Evolutionary conservation across 495 filamentous ascomycete genomes (phyloP), one percentile per base, ranked within the genome.

Genomic region (Penicillium argentinense): DNA sequence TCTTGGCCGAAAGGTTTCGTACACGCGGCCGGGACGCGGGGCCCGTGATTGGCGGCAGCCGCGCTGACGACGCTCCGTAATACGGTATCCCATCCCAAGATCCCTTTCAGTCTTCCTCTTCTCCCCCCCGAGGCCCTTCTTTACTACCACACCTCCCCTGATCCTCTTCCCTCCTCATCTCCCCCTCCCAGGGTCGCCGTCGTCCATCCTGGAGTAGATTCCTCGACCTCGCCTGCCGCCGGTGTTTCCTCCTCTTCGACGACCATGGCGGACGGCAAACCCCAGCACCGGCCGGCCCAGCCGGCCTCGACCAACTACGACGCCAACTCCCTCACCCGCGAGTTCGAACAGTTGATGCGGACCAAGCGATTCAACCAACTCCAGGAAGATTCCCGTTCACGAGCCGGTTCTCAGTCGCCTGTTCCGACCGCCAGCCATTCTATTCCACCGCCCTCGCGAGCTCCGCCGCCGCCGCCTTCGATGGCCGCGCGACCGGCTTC

Each of bases 291-390:
- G 39, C 54, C 62, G 53, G 53, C 60, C 30, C 58, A 58, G 44
- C 62, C 64, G 41, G 46, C 59, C 34, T 25, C 46, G 5, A 60
- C 57, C 47, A 58, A 60, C 36, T 75, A 76, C 52, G 71, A 79
- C 60, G 64, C 74, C 19, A 38, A 58, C 9, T 71, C 78, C 16
- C 62, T 86, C 32, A 82, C 79, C 27, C 59, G 69, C 29, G 82
- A 86, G 56, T 95, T 93, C 62, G 85, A 91, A 53, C 83, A 88
- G 44, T 64, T 91, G 37, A 75, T 95, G 62, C 82, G 84, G 59
- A 86, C 80, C 26, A 88, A 84, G 64, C 77, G 88, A 62, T 80
- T 95, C 69, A 88, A 83, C 61, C 85, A 87, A 45, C 77, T 96
- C 23, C 71, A 75, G 25, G 77, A 81, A 60, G 68, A 78, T 43